phyloP scores from a whole-genome alignment of 2,329 filamentous ascomycete genomes.

The Hymenoscyphus scutula region DNA sequence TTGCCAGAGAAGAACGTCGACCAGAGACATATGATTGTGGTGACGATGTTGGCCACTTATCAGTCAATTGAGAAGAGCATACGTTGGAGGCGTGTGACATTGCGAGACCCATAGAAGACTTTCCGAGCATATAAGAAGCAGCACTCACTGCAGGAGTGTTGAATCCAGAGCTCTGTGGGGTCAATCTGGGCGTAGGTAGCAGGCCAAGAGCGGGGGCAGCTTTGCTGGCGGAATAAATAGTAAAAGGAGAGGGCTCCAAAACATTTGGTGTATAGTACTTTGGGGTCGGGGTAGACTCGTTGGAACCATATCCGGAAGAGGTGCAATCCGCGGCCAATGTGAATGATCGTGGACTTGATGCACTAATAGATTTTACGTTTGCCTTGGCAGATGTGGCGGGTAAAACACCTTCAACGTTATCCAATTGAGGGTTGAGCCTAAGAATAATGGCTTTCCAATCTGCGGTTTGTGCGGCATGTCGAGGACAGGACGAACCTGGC shows the following conservation, averaged over 20 bases:
- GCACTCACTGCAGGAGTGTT: slow-evolving; percentile 60
- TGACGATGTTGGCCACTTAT: slow-evolving; percentile 54
- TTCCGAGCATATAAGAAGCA: slow-evolving; percentile 48
- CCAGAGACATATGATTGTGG: slow-evolving; percentile 49
- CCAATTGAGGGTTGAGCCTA: slow-evolving; percentile 54
- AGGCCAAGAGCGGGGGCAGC: slow-evolving; percentile 53
- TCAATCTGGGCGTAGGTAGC: slow-evolving; percentile 58
- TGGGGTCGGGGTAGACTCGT: slow-evolving; percentile 43
- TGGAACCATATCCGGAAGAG: slow-evolving; percentile 39
- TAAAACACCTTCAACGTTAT: slow-evolving; percentile 56
- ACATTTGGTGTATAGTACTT: slow-evolving; percentile 43
- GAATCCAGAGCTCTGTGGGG: slow-evolving; percentile 54
- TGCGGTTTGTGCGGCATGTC: slow-evolving; percentile 29
- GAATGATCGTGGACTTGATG: slow-evolving; percentile 36
- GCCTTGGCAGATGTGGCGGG: slow-evolving; percentile 32
- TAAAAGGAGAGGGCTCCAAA: slow-evolving; percentile 50
- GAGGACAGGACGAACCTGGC: slow-evolving; percentile 40
- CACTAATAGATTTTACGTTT: slow-evolving; percentile 24
- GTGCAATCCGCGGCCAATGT: slow-evolving; percentile 43
- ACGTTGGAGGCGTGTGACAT: slow-evolving; percentile 54
- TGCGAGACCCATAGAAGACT: slow-evolving; percentile 59
- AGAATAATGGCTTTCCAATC: slow-evolving; percentile 61
- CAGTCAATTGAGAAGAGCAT: slow-evolving; percentile 48
- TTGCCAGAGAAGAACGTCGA: slow-evolving; percentile 62
- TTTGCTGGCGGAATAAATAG: slow-evolving; percentile 46